Conservation (phyloP, 805 yeast species). For the Hanseniaspora taiwanica region DNA sequence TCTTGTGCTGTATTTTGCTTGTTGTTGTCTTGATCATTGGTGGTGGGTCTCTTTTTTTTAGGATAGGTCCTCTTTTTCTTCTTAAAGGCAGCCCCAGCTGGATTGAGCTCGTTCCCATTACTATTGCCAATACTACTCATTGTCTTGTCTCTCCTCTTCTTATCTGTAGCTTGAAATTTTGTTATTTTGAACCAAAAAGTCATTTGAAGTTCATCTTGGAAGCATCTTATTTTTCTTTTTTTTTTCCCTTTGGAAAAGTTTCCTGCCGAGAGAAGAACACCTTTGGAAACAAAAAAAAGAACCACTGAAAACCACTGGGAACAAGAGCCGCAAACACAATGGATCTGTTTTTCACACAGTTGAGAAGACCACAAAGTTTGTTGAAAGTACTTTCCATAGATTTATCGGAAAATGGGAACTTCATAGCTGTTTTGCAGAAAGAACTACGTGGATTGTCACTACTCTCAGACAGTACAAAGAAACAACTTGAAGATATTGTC, state of each 20-base stretch:
- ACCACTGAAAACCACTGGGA: no score
- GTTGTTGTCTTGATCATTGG: constrained; percentile 1
- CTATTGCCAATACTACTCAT: neutral
- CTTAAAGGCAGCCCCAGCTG: no score
- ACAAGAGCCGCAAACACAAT: no score
- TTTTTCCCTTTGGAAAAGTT: neutral
- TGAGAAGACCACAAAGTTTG: constrained; percentile 9
- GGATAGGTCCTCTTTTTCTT: no score
- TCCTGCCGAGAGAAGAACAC: no score
- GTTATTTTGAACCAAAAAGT: no score
- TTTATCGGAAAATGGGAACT: constrained; percentile 18
- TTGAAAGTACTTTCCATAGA: constrained; percentile 17
- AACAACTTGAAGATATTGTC: constrained; percentile 8
- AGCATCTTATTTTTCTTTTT: no score
- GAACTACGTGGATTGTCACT: constrained; percentile 16
- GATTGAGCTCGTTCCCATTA: no score
- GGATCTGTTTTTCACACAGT: constrained; percentile 11
- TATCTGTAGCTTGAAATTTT: neutral
- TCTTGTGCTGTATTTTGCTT: constrained; percentile 2
- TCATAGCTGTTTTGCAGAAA: constrained; percentile 26
- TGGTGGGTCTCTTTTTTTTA: neutral
- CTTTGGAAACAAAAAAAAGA: no score
- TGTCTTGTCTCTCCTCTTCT: neutral
- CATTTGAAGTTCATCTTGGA: no score
- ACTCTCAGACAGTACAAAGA: neutral